These are phyloP conservation scores for Calonectria fujianensis DNA, from an alignment of 2,329 filamentous ascomycete genomes.

Conservation along the genomic window DNA sequence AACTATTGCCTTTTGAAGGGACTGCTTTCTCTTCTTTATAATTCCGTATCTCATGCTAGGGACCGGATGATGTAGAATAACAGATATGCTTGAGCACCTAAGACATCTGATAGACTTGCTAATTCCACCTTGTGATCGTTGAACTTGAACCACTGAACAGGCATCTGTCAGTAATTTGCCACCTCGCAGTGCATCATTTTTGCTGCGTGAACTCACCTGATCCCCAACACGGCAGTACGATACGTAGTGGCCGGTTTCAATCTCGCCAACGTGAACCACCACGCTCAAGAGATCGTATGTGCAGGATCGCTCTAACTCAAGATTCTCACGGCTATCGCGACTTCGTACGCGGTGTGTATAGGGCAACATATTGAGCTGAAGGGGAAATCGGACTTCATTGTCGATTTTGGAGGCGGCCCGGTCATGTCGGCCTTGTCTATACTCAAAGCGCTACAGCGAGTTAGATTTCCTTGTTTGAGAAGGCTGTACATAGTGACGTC, in stretches of 20 bases:
- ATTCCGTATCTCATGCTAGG: slow-evolving; percentile 63
- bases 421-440: slow-evolving; percentile 78
- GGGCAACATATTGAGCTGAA: slow-evolving; percentile 91
- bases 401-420: slow-evolving; percentile 90
- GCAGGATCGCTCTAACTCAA: slow-evolving; percentile 78
- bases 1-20: background rate
- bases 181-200: background rate
- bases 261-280: slow-evolving; percentile 93
- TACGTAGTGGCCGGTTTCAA: slow-evolving; percentile 94
- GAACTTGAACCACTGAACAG: slow-evolving; percentile 89
- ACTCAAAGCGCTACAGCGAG: slow-evolving; percentile 78
- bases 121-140: slow-evolving; percentile 95
- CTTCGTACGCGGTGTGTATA: slow-evolving; percentile 83
- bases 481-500: no score
- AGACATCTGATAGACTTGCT: slow-evolving; percentile 88
- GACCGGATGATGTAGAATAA: slow-evolving; percentile 88
- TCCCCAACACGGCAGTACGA: slow-evolving; percentile 90
- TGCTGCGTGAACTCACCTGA: slow-evolving; percentile 65
- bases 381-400: slow-evolving; percentile 88
- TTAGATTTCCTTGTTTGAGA: slow-evolving; percentile 32
- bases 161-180: slow-evolving; percentile 40
- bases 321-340: slow-evolving; percentile 70
- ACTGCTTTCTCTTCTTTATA: slow-evolving; percentile 5
- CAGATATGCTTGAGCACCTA: slow-evolving; percentile 90
- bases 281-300: slow-evolving; percentile 92